Evolutionary conservation across 257 asterid genomes (phyloP), one percentile per base, ranked within the genome.

Genomic region (Solanum paucissectum): DNA sequence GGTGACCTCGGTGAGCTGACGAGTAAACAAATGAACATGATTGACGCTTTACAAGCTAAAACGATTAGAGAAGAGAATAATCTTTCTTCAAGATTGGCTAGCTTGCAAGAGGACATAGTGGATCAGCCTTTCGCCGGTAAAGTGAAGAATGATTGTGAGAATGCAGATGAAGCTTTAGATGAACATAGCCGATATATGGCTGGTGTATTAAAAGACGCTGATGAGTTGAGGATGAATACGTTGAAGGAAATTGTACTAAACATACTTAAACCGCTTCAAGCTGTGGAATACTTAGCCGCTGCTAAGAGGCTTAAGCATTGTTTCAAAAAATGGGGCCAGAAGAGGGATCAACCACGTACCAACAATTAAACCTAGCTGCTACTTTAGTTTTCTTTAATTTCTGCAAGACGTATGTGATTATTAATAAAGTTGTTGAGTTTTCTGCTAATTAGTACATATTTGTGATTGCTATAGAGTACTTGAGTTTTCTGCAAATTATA

Each of bases 221-320:
- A 94, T 85, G 40, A 84, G 37, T 46, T 92, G 79, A 90, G 98
- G 91, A 27, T 92, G 68, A 44, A 84, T 8, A 93, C 93, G 2
- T 12, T 92, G 87, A 89, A 21, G 89, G 94, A 91, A 84, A 5
- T 69, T 12, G 75, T 93, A 5, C 25, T 92, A 2, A 58, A 29
- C 83, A 89, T 94, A 8, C 88, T 94, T 13, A 85, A 88, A 58
- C 98, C 94, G n/a, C 32, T n/a, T 86, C 95, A 94, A 87, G 94
- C 93, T 11, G 95, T 91, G 90, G 92, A 91, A 4, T 91, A 92
- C 71, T 88, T 94, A 60, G 92, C 93, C 60, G 93, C 92, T 62
- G 88, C 91, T 7, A 94, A 91, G 90, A 92, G 87, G 76, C 89
- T 90, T 9, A 88, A 89, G 36, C 90, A 92, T 14, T 92, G 93